Conservation (phyloP, 441 rosid species). For the Theobroma grandiflorum region DNA sequence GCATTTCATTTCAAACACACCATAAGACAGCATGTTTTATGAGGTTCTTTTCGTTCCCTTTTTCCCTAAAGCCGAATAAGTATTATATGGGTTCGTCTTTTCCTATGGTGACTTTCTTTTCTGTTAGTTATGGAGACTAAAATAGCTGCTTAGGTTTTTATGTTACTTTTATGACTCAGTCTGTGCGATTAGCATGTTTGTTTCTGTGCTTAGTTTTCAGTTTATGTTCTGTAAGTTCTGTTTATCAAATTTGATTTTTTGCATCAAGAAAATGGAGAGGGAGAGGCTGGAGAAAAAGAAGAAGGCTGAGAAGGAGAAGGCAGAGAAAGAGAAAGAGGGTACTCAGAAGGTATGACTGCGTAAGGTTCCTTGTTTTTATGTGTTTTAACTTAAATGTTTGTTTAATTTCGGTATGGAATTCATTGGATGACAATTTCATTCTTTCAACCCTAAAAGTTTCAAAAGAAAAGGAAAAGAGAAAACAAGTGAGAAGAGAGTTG, state of each 20-base stretch:
- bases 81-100: too few relatives aligned
- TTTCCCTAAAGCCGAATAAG: neutral
- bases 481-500: neutral
- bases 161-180: neutral
- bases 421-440: neutral
- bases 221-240: neutral
- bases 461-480: neutral
- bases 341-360: constrained; percentile 56
- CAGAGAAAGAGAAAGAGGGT: constrained; percentile 55
- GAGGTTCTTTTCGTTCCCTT: neutral
- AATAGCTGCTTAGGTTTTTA: too few relatives aligned
- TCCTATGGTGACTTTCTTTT: neutral
- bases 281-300: constrained; percentile 71
- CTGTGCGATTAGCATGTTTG: neutral
- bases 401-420: neutral
- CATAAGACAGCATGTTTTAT: neutral
- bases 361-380: neutral
- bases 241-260: constrained; percentile 15
- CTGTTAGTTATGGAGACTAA: neutral
- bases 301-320: constrained; percentile 67
- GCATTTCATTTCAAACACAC: neutral
- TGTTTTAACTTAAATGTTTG: neutral
- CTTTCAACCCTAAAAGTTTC: neutral
- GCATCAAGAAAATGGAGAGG: constrained; percentile 84
- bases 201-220: neutral